Evolutionary conservation across 371 early-diverging fungal genomes (phyloP), one percentile per base, ranked within the genome.

Genomic region (Mortierella sp.): DNA sequence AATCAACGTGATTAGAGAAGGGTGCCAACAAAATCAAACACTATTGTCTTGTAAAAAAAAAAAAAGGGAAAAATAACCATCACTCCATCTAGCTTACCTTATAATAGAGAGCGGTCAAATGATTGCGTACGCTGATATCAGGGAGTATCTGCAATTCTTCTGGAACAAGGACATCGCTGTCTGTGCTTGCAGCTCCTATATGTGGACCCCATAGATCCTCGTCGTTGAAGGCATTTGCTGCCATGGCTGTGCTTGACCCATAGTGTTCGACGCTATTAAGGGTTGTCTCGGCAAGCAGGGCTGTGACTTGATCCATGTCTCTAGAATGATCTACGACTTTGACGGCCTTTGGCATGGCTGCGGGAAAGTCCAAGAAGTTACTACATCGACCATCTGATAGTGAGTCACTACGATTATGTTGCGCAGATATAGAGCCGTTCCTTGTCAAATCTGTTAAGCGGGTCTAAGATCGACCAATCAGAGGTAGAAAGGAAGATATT

Each of bases 131-230:
- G 8, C 39, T 18, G 22, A 62, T 22, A 18, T 68, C 70, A 2
- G 75, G 75, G 16, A 75, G 69, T 8, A 69, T 60, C 39, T 66
- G 69, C 62, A 75, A 51, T 32, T 75, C 75, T 45, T 69, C 54
- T n/a, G 75, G 75, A 1, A 75, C 75, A 52, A 65, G 39, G 24
- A 70, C 54, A 55, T 75, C 75, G 45, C 60, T 52, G 11, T 68
- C 74, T 18, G 74, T 68, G 30, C 52, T 57, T 18, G 49, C 54
- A 47, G 49, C 63, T 1, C 74, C 74, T n/a, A 74, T n/a, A 10
- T 74, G 74, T 6, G 74, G 59, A 30, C 68, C 74, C 74, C 74
- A 74, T 12, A 74, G 68, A 54, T 74, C 74, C 28, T 74, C 74
- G 43, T 74, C 74, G 11, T 74, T 68, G 52, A 68, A 74, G 16